Base-by-base conservation (phyloP, 2,329 filamentous ascomycete species). In the Fusarium nanum region DNA sequence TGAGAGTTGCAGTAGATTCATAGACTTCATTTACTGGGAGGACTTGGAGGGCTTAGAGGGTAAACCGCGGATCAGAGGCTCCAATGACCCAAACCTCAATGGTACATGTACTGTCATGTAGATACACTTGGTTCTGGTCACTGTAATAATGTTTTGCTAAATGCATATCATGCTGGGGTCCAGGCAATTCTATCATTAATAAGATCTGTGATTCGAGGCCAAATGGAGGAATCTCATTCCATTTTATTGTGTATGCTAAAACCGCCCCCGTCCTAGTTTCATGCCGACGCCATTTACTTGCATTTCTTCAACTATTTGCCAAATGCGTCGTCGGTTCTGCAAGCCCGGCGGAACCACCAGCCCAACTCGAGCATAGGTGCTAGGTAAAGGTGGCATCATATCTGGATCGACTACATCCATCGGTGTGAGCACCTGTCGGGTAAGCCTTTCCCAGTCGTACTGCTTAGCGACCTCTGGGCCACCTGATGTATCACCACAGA, bases 11-110 rank as follows among this genome's bases (percentile, higher is more conserved):
- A 18, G 41, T 18, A 59, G 57, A 6, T 61, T 72, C 7, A 54
- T 60, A 44, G 28, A 49, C 14, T 47, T 64, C 4, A 63, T 71
- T 10, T 73, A 73, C 46, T 73, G 65, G 71, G 47, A 73, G 5
- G 60, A 59, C 27, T 28, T 28, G 11, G 27, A 28, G 23, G 23
- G 2, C 6, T 25, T 57, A n/a, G 46, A 42, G 10, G 25, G 7
- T 4, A 48, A 44, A 27, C 47, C 22, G 11, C 13, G 22, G 25
- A 16, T 30, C 7, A 48, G 13, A 9, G 32, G 9, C 14, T 16
- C 14, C 14, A 32, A 32, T 32, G 14, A 6, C 27, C 4, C 27
- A 28, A 28, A 28, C 27, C 11, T 28, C 27, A 28, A 16, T 32
- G 8, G 14, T 32, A 7, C 14, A 32, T 32, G 14, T 16, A 16